A percentile compares a stretch with the other conserved stretches of the same genome.
Evolutionary conservation across 108 stramenopile genomes (phyloP).

Genomic region (Epithemia pelagica): DNA sequence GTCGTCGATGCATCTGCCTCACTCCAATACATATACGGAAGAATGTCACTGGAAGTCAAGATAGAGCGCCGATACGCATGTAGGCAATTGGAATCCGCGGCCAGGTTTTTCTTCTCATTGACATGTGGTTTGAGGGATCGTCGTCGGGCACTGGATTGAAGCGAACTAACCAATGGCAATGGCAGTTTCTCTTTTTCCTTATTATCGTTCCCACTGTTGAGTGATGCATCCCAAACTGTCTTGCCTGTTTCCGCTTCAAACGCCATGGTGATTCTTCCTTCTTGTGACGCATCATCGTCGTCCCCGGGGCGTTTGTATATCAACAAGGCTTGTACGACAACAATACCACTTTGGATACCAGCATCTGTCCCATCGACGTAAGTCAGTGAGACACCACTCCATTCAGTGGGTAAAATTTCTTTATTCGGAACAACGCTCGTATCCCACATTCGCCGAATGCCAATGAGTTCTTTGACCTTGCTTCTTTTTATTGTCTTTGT

Average conservation of each 20-base stretch:
- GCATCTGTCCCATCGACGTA: slow-evolving; percentile 7
- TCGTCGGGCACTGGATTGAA: slow-evolving; percentile 50
- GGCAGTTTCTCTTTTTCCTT: slow-evolving; percentile 11
- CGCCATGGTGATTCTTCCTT: slow-evolving; percentile 27
- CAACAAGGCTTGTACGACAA: neutral
- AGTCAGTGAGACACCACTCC: slow-evolving; percentile 1
- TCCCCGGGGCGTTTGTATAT: neutral
- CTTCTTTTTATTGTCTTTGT: slow-evolving; percentile 1
- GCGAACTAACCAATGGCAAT: slow-evolving; percentile 18
- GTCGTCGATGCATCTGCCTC: slow-evolving; percentile 25
- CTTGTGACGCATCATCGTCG: slow-evolving; percentile 1
- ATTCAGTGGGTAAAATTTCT: neutral
- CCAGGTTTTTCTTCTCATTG: slow-evolving; percentile 16
- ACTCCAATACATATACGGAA: slow-evolving; percentile 34
- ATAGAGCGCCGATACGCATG: slow-evolving; percentile 11
- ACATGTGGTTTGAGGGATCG: slow-evolving; percentile 49
- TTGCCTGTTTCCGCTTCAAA: slow-evolving; percentile 62
- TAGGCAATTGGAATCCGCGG: slow-evolving; percentile 21
- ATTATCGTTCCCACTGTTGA: neutral
- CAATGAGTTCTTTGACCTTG: neutral
- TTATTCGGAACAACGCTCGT: neutral
- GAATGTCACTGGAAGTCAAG: slow-evolving; percentile 12
- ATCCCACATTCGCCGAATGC: slow-evolving; percentile 4
- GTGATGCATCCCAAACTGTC: slow-evolving; percentile 31
- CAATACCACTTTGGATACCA: slow-evolving; percentile 5